Percentiles rank a stretch among this genome's conserved stretches.
These are phyloP conservation scores for Cladosporium sp. DNA, from an alignment of 2,329 filamentous ascomycete genomes.

Conservation along the genomic window DNA sequence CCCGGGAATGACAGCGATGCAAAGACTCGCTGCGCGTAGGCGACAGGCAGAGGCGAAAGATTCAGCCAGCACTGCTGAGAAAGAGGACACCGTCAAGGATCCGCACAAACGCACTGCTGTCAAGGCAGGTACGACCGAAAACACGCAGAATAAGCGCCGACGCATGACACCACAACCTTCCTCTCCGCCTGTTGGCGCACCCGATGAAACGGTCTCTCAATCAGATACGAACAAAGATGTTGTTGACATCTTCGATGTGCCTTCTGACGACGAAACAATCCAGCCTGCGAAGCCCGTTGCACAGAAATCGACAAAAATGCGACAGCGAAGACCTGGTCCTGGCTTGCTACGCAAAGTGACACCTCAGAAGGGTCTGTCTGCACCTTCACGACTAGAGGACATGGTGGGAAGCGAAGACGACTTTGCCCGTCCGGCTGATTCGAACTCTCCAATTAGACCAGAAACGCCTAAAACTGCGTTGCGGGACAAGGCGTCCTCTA, in stretches of 20 bases:
- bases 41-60: neutral
- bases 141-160: constrained; percentile 1
- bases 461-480: constrained; percentile 24
- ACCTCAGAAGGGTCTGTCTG: constrained; percentile 30
- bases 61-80: neutral
- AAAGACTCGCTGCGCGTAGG: constrained; percentile 12
- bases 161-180: constrained; percentile 13
- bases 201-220: neutral
- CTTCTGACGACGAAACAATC: constrained; percentile 21
- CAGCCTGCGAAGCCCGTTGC: neutral
- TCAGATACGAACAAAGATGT: neutral
- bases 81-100: neutral
- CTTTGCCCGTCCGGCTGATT: constrained; percentile 16
- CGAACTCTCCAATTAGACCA: constrained; percentile 21
- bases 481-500: constrained; percentile 13
- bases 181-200: neutral
- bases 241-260: constrained; percentile 28
- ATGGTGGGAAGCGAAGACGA: constrained; percentile 31
- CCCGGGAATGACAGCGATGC: neutral
- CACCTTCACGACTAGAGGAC: constrained; percentile 32
- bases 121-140: neutral
- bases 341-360: constrained; percentile 23
- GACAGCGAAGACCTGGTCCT: constrained; percentile 14
- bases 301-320: neutral
- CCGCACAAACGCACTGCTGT: constrained; percentile 7